Conservation (phyloP, 2,329 filamentous ascomycete genomes). For the Penicillium sp. region DNA sequence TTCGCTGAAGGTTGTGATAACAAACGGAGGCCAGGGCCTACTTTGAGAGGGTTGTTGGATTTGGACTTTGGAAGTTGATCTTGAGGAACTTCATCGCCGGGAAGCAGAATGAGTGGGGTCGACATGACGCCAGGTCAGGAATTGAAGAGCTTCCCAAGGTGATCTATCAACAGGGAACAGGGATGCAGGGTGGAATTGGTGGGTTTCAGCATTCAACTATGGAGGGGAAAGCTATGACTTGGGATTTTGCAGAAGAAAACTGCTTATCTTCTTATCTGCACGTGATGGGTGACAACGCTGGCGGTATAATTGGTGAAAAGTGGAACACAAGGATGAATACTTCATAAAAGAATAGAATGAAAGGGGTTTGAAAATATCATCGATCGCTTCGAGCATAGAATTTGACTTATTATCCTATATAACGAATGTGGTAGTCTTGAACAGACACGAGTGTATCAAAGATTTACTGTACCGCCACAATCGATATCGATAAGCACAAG, state of each 20-base stretch:
- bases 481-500: slow-evolving; percentile 38
- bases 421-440: too few species aligned
- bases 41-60: slow-evolving; percentile 66
- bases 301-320: slow-evolving; percentile 1
- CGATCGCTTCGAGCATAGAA: not conserved
- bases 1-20: slow-evolving; percentile 71
- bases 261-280: slow-evolving; percentile 26
- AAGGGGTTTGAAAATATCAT: not conserved
- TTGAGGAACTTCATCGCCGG: slow-evolving; percentile 73
- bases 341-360: not conserved
- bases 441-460: not conserved
- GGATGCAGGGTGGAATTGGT: not conserved
- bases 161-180: not conserved
- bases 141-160: not conserved
- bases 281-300: slow-evolving; percentile 18
- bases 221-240: not conserved
- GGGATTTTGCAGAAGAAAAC: slow-evolving; percentile 3
- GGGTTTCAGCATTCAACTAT: not conserved
- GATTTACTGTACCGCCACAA: slow-evolving; percentile 30
- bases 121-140: slow-evolving; percentile 49
- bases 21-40: slow-evolving; percentile 82
- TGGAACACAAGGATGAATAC: not conserved
- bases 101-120: slow-evolving; percentile 69
- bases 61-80: slow-evolving; percentile 67
- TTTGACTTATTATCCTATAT: too few species aligned